Evolutionary conservation across 192 early-diverging fungal species (phyloP).

Genomic region (Coemansia javaensis): DNA sequence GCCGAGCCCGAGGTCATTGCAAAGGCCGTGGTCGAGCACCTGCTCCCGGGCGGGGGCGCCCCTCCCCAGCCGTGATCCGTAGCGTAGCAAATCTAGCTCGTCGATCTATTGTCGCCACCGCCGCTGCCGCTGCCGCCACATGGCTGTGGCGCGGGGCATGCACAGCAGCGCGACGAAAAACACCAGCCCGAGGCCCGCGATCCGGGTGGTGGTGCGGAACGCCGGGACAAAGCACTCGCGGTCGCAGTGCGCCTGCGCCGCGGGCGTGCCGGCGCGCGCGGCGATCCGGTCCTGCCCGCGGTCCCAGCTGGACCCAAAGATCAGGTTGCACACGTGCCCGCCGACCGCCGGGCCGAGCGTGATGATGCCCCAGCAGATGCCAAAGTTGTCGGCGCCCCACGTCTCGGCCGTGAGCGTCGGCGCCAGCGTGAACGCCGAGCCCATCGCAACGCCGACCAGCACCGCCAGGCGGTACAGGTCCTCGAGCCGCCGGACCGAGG

Average conservation of each 20-base stretch:
- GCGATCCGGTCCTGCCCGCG: constrained; percentile 22
- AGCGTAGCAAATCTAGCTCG: too few relatives aligned
- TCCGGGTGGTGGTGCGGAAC: constrained; percentile 25
- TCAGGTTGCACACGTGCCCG: constrained; percentile 58
- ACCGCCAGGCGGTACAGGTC: constrained; percentile 36
- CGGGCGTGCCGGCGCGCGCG: constrained; percentile 1
- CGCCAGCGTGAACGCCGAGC: constrained; percentile 43
- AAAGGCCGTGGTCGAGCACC: constrained; percentile 19
- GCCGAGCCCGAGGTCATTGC: constrained; percentile 69
- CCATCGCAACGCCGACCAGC: constrained; percentile 41
- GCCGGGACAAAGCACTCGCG: constrained; percentile 41
- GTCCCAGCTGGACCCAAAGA: constrained; percentile 60
- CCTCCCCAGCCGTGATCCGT: too few relatives aligned
- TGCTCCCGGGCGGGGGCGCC: background rate
- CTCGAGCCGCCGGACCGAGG: constrained; percentile 10
- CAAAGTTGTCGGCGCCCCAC: constrained; percentile 52
- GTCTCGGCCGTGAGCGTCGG: constrained; percentile 49
- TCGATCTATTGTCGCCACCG: background rate
- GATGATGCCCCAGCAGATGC: constrained; percentile 55
- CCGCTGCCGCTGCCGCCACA: too few relatives aligned
- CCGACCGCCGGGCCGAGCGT: constrained; percentile 58
- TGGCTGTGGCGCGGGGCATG: constrained; percentile 13
- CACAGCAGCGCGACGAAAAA: constrained; percentile 32
- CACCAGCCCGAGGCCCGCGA: constrained; percentile 20
- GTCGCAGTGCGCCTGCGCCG: constrained; percentile 22